A percentile compares a stretch with the other conserved stretches of the same genome.
phyloP scores from a whole-genome alignment of 2,329 filamentous ascomycete genomes.

The Penicillium sp. region DNA sequence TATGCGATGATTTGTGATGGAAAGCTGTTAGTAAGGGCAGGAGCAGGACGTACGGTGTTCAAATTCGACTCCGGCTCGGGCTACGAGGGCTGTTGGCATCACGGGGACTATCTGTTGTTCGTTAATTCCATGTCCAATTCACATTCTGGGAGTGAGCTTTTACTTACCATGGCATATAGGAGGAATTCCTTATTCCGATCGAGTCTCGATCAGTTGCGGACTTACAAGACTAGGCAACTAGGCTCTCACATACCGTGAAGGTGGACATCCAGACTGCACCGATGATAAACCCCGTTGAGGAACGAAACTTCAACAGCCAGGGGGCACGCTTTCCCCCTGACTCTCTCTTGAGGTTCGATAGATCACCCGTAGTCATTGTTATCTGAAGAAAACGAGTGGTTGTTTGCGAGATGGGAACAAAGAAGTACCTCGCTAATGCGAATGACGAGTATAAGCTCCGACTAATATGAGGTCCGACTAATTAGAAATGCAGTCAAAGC shows the following conservation, averaged over 20 bases:
- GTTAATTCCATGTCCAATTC: neutral
- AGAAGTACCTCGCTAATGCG: neutral
- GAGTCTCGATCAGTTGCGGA: neutral
- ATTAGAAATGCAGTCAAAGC: neutral
- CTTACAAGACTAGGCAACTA: neutral
- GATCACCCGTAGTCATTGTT: neutral
- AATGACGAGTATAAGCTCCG: neutral
- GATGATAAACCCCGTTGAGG: constrained; percentile 58
- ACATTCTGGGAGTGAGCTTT: neutral
- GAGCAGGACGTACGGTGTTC: constrained; percentile 22
- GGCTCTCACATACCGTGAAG: constrained; percentile 26
- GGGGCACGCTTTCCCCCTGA: constrained; percentile 13
- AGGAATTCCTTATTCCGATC: constrained; percentile 24
- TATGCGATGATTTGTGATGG: neutral
- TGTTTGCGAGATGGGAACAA: neutral
- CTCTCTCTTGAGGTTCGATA: neutral
- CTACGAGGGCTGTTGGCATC: constrained; percentile 28
- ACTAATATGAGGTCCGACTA: neutral
- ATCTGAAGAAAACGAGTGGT: neutral
- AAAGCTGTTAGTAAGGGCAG: neutral
- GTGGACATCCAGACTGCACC: constrained; percentile 49
- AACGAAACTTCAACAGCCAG: constrained; percentile 51
- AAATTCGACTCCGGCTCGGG: constrained; percentile 25
- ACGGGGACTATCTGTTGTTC: constrained; percentile 31
- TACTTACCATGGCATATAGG: constrained; percentile 32